Percentiles rank a stretch among this genome's conserved stretches.
phyloP scores from a whole-genome alignment of 352 stramenopile genomes.

The Phytopythium litorale region DNA sequence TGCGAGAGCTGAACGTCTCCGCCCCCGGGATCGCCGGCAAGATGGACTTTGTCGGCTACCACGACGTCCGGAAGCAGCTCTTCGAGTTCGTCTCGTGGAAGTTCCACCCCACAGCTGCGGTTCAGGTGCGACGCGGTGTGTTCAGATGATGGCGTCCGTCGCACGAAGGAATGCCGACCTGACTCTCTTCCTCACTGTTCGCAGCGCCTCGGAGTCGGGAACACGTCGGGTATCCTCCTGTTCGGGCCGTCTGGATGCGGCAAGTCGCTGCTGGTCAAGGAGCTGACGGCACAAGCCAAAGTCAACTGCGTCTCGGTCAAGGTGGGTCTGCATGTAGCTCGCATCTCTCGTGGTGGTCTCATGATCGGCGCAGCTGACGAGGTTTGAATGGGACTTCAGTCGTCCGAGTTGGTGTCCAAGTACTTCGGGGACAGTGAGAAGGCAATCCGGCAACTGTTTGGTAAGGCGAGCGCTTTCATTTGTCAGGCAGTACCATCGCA shows the following conservation, averaged over 20 bases:
- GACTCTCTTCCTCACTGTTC: constrained; percentile 9
- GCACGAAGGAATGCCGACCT: constrained; percentile 1
- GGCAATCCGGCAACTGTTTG: constrained; percentile 75
- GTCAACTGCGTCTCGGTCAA: constrained; percentile 85
- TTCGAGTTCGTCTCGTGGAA: constrained; percentile 65
- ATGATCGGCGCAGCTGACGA: not conserved
- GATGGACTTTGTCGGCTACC: constrained; percentile 61
- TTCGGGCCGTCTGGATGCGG: constrained; percentile 78
- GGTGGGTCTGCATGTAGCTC: constrained; percentile 20
- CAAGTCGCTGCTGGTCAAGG: constrained; percentile 77
- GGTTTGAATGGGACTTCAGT: constrained; percentile 24
- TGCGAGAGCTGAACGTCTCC: constrained; percentile 69
- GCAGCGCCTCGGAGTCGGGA: constrained; percentile 59
- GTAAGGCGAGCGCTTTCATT: constrained; percentile 18
- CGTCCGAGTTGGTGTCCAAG: constrained; percentile 80
- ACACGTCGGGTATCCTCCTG: constrained; percentile 70
- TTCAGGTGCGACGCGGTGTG: constrained; percentile 69
- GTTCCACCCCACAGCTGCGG: constrained; percentile 53
- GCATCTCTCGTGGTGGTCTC: not conserved
- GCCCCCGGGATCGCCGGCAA: constrained; percentile 32
- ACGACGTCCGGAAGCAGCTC: constrained; percentile 48
- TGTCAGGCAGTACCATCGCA: not conserved
- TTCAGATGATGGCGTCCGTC: no score
- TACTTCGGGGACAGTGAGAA: constrained; percentile 88
- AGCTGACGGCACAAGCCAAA: constrained; percentile 47